Percentiles rank a stretch among this genome's conserved stretches.
Evolutionary conservation across 495 filamentous ascomycete genomes (phyloP).

Genomic region (Neurospora sp.): DNA sequence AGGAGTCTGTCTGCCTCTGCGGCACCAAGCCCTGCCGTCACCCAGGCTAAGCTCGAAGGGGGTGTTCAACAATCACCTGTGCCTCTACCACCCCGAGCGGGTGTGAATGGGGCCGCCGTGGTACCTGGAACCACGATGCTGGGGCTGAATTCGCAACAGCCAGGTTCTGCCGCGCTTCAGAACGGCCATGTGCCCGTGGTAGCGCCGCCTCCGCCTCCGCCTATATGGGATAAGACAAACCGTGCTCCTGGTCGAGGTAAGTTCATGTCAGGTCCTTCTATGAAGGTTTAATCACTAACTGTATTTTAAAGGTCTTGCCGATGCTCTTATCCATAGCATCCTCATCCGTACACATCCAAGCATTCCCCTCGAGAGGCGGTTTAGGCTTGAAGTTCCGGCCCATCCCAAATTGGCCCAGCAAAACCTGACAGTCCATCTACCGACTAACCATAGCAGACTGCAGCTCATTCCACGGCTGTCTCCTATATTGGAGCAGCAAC

Average conservation of each 20-base stretch:
- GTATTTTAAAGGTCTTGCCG: conserved; percentile 16
- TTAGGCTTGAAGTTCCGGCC: conserved; percentile 50
- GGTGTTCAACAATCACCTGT: conserved; percentile 29
- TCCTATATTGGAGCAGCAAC: conserved; percentile 37
- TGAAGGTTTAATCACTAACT: conserved; percentile 2
- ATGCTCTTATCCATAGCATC: conserved; percentile 58
- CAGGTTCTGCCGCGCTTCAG: conserved; percentile 15
- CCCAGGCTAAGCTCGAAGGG: conserved; percentile 33
- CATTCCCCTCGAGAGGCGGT: conserved; percentile 42
- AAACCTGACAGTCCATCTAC: conserved; percentile 55
- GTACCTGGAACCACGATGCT: conserved; percentile 1
- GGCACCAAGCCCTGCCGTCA: conserved; percentile 36
- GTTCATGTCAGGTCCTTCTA: neutral
- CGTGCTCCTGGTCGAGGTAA: conserved; percentile 49
- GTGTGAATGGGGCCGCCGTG: neutral
- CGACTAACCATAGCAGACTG: conserved; percentile 50
- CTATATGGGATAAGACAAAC: conserved; percentile 14
- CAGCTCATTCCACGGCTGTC: conserved; percentile 55
- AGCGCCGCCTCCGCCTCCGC: conserved; percentile 9
- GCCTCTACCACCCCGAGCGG: conserved; percentile 3
- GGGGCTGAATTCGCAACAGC: conserved; percentile 14
- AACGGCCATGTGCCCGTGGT: conserved; percentile 13
- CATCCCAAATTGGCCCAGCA: conserved; percentile 53
- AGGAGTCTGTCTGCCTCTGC: conserved; percentile 35
- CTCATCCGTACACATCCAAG: conserved; percentile 56